These are phyloP conservation scores for Rhodotorula sp. DNA, from an alignment of 1,284 basidiomycete genomes.

Conservation along the genomic window DNA sequence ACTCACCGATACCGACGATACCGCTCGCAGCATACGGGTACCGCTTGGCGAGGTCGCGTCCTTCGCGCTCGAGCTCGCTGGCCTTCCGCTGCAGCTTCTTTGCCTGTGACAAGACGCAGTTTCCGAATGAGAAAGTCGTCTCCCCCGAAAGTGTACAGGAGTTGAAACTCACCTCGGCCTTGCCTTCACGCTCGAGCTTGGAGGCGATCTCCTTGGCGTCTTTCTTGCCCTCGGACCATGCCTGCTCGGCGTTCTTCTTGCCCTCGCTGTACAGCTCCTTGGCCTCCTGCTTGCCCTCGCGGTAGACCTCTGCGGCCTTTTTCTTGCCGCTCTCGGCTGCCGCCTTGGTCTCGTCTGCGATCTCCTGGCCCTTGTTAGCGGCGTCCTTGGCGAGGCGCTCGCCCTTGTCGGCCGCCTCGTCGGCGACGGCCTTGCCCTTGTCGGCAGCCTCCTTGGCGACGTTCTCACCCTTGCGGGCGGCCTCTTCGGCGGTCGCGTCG, in stretches of 20 bases:
- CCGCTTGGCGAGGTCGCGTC: slow-evolving; percentile 61
- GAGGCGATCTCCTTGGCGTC: slow-evolving; percentile 28
- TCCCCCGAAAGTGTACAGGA: neutral
- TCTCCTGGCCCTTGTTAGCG: slow-evolving; percentile 15
- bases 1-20: slow-evolving; percentile 63
- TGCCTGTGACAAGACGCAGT: slow-evolving; percentile 9
- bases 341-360: slow-evolving; percentile 51
- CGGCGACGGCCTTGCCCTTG: slow-evolving; percentile 8
- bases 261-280: slow-evolving; percentile 13
- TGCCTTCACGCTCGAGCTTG: slow-evolving; percentile 26
- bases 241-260: slow-evolving; percentile 25
- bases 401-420: slow-evolving; percentile 18
- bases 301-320: slow-evolving; percentile 2
- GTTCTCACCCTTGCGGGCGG: slow-evolving; percentile 50
- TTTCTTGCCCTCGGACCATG: slow-evolving; percentile 11
- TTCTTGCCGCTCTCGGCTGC: slow-evolving; percentile 50
- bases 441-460: slow-evolving; percentile 6
- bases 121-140: neutral
- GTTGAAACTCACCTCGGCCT: slow-evolving; percentile 19
- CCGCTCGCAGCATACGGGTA: slow-evolving; percentile 69
- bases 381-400: slow-evolving; percentile 25
- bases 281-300: slow-evolving; percentile 17
- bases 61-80: slow-evolving; percentile 62
- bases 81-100: slow-evolving; percentile 55
- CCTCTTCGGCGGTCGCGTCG: slow-evolving; percentile 56